Conservation (phyloP, 2,329 filamentous ascomycete species). For the Nemania sp. region DNA sequence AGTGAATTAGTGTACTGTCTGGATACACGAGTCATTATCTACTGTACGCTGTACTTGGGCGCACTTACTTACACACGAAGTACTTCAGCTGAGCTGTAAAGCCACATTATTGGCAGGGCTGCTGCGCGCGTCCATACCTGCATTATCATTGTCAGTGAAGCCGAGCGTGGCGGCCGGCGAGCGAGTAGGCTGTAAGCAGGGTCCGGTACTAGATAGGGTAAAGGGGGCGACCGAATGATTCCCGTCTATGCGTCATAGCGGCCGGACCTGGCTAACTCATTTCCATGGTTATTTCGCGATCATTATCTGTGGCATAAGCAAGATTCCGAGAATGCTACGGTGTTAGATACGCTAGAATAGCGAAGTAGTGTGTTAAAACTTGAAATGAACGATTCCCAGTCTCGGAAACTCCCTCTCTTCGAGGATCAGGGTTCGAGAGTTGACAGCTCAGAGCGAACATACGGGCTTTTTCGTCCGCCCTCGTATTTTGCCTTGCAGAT, state of each 20-base stretch:
- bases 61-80: not conserved
- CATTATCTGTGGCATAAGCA: not conserved
- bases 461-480: not conserved
- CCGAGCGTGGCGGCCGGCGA: conserved; percentile 7
- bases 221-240: too few species aligned
- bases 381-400: conserved; percentile 6
- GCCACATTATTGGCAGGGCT: conserved; percentile 21
- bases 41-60: too few species aligned
- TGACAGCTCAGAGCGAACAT: conserved; percentile 2
- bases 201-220: too few species aligned
- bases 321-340: too few species aligned
- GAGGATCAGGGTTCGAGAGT: conserved; percentile 6
- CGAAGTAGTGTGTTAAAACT: too few species aligned
- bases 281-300: not conserved
- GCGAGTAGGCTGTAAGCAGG: conserved; percentile 2
- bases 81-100: conserved; percentile 17
- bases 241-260: too few species aligned
- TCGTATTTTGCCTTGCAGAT: conserved; percentile 12
- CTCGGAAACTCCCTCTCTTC: not conserved
- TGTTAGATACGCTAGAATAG: conserved; percentile 2
- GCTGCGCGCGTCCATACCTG: conserved; percentile 7
- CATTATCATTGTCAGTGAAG: too few species aligned
- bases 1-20: too few species aligned
- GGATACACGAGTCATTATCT: too few species aligned
- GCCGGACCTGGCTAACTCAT: too few species aligned